phyloP scores from a whole-genome alignment of 306 rosid species.

The Corylus avellana region DNA sequence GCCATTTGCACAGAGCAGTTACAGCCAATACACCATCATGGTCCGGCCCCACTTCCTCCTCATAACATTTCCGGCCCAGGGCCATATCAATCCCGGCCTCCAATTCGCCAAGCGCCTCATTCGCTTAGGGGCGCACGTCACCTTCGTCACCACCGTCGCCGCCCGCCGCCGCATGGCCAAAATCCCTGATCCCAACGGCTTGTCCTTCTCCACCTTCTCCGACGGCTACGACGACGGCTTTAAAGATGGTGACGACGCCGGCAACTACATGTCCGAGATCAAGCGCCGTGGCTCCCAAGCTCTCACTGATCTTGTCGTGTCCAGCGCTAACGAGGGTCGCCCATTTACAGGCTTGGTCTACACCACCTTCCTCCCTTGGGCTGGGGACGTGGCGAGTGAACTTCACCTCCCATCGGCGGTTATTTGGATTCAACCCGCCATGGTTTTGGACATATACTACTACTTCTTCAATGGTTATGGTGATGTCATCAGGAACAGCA shows the following conservation, averaged over 20 bases:
- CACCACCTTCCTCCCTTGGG: constrained; percentile 39
- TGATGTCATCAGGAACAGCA: not conserved
- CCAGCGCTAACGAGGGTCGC: constrained; percentile 16
- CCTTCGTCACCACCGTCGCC: constrained; percentile 28
- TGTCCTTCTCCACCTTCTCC: constrained; percentile 27
- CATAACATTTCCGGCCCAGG: constrained; percentile 40
- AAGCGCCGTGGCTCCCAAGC: constrained; percentile 22
- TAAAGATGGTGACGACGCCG: not conserved
- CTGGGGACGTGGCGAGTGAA: constrained; percentile 23
- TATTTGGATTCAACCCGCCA: constrained; percentile 49
- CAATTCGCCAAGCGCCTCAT: constrained; percentile 40
- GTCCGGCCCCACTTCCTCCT: constrained; percentile 38
- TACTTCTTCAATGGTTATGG: constrained; percentile 34
- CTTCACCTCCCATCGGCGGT: constrained; percentile 25
- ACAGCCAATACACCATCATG: too few species aligned
- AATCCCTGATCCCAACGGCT: constrained; percentile 13
- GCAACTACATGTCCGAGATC: not conserved
- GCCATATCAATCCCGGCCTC: constrained; percentile 54
- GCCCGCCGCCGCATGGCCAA: constrained; percentile 28
- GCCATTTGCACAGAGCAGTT: not conserved
- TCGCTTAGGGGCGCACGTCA: constrained; percentile 35
- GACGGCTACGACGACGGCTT: constrained; percentile 42
- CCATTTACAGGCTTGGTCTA: constrained; percentile 31
- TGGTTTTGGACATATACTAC: constrained; percentile 32
- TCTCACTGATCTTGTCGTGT: constrained; percentile 14